Evolutionary conservation across 768 basidiomycete species (phyloP), one percentile per base, ranked within the genome.

Genomic region (Naganishia onofrii): DNA sequence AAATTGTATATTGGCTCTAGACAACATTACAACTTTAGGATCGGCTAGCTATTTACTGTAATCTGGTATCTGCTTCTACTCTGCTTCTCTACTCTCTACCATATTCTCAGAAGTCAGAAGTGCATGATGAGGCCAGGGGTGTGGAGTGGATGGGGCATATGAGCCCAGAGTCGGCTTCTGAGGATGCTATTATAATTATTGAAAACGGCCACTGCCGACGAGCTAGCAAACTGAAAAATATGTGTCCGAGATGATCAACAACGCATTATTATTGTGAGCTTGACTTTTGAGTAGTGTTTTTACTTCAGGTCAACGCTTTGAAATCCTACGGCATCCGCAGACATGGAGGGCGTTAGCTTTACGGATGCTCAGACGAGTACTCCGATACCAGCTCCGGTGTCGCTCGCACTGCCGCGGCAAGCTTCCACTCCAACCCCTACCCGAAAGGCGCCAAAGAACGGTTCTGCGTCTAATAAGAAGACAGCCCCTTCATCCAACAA

Each of bases 281-380:
- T 36, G 12, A n/a, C 3, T 4, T 6, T 51, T 51, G 48, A 51
- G 23, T n/a, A 51, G 42, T 42, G 15, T 15, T 8, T 10, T 15
- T 10, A 8, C 42, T 17, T 42, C 42, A 42, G 15, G 42, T 7
- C 42, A 36, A 36, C 42, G 9, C 42, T 15, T 42, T 36, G 36
- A 12, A 12, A 36, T 36, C 12, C 15, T 10, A 51, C 48, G 48
- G 23, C 17, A 44, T 28, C 42, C 7, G 12, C 36, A 63, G 17
- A 2, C 19, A 63, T 63, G 60, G 60, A 63, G 42, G 60, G 60
- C 23, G 60, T 63, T 10, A 42, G 38, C 42, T 63, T 63, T 44
- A 26, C 60, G 23, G 60, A 29, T 44, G 60, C 60, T 38, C 23
- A 26, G 1, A 42, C 36, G 21, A 63, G 60, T 17, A 63, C 60